Conservation (phyloP, 2,329 filamentous ascomycete species). For the Clonostachys rhizophaga region DNA sequence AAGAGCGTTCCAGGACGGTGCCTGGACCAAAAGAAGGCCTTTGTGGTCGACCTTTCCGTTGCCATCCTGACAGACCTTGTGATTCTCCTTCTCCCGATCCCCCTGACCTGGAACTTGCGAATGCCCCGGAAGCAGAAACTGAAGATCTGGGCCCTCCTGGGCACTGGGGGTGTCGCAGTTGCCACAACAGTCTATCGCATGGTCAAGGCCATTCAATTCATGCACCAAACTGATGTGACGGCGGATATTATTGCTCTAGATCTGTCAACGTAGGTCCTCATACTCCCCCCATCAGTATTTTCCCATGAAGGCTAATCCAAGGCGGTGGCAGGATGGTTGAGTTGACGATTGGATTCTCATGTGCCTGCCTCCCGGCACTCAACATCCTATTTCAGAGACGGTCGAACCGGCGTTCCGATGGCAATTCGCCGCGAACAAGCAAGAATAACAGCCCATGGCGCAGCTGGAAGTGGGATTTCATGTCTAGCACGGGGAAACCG, state of each 20-base stretch:
- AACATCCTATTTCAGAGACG: constrained; percentile 7
- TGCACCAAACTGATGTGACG: constrained; percentile 11
- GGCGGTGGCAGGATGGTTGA: constrained; percentile 6
- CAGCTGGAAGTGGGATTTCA: no score
- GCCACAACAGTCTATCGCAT: constrained; percentile 19
- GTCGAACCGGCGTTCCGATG: background rate
- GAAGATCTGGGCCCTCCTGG: constrained; percentile 20
- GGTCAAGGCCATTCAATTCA: constrained; percentile 11
- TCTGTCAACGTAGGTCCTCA: background rate
- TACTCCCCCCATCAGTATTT: background rate
- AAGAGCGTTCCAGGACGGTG: constrained; percentile 12
- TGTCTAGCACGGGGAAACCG: background rate
- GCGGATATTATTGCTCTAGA: constrained; percentile 12
- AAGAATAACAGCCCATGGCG: background rate
- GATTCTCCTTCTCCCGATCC: constrained; percentile 23
- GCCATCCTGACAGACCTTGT: constrained; percentile 23
- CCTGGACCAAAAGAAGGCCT: constrained; percentile 21
- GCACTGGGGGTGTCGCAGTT: constrained; percentile 18
- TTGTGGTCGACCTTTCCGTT: constrained; percentile 21
- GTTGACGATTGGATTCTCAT: constrained; percentile 14
- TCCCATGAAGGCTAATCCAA: no score
- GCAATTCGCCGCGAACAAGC: background rate
- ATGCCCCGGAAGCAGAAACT: constrained; percentile 20
- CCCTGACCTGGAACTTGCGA: constrained; percentile 19
- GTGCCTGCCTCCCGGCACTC: constrained; percentile 15